Evolutionary conservation across 805 yeast species (phyloP), one percentile per base, ranked within the genome.

Genomic region (Candida manassasensis): DNA sequence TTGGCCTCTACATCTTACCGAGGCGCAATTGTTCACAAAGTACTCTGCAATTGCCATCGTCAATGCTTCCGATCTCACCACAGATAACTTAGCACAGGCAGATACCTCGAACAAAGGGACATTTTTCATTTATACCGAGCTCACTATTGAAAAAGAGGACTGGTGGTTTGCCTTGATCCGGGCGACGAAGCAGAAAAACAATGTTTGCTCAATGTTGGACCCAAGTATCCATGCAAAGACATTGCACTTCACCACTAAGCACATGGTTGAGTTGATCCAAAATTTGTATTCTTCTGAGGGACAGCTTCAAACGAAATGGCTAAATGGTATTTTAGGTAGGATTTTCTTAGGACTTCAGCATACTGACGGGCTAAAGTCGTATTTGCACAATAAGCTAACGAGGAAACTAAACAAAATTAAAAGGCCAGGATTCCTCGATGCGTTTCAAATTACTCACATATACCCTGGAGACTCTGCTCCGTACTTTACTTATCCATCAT

Each of bases 151-250:
- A 31, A 90, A 90, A 50, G 98, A 93, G 57, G 96, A 90, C 54
- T 81, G 96, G 84, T 93, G 90, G 54, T 88, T 87, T 57, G 79
- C 85, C 1, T 64, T 93, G 36, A 68, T 90, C n/a, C 68, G 81
- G 38, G 94, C 94, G 1, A 75, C 90, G 0, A 83, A 81, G 40
- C 58, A 61, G 4, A 61, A 58, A 7, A 41, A 40, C 15, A 37
- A 39, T 16, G 19, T 46, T 11, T 34, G 37, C 5, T 36, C 32
- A 7, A 14, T 34, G 4, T 41, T 62, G 13, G 53, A 57, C 38
- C 87, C 97, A 1, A 50, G 68, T 1, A 39, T 75, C 0, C 69
- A 75, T 56, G 97, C 97, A 0, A 72, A 73, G 41, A 77, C 96
- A 0, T 63, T 83, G 25, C 86, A 83, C 50, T 81, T 79, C 48